Conservation (phyloP, 306 rosid species). For the Gastrolobium bilobum region DNA sequence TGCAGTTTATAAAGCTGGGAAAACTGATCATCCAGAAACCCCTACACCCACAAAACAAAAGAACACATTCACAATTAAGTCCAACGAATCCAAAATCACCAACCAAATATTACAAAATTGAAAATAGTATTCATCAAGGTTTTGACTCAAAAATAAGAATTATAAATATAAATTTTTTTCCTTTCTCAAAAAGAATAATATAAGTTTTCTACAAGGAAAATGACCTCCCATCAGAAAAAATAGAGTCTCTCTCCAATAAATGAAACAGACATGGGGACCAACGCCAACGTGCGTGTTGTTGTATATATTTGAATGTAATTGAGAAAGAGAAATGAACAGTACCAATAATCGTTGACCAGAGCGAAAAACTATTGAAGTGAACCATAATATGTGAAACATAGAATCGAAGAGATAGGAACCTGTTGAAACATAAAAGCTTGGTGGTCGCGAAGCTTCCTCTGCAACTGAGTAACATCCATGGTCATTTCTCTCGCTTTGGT, state of each 20-base stretch:
- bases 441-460: slow-evolving; percentile 58
- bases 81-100: background rate
- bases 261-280: slow-evolving; percentile 10
- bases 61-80: background rate
- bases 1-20: slow-evolving; percentile 77
- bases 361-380: background rate
- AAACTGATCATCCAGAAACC: slow-evolving; percentile 80
- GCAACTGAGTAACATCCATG: slow-evolving; percentile 76
- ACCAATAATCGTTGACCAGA: slow-evolving; percentile 19
- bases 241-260: background rate
- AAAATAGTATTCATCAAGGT: background rate
- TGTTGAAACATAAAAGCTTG: slow-evolving; percentile 58
- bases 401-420: slow-evolving; percentile 49
- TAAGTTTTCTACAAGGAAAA: slow-evolving; percentile 4
- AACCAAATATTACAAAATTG: background rate
- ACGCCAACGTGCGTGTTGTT: slow-evolving; percentile 1
- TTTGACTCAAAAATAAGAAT: background rate
- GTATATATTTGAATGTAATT: background rate
- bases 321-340: slow-evolving; percentile 14
- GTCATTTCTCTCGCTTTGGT: slow-evolving; percentile 5
- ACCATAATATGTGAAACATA: background rate
- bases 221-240: background rate
- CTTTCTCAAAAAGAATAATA: background rate
- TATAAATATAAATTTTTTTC: background rate
- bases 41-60: slow-evolving; percentile 55